Conservation (phyloP, 805 yeast species). For the Brettanomyces sp. region DNA sequence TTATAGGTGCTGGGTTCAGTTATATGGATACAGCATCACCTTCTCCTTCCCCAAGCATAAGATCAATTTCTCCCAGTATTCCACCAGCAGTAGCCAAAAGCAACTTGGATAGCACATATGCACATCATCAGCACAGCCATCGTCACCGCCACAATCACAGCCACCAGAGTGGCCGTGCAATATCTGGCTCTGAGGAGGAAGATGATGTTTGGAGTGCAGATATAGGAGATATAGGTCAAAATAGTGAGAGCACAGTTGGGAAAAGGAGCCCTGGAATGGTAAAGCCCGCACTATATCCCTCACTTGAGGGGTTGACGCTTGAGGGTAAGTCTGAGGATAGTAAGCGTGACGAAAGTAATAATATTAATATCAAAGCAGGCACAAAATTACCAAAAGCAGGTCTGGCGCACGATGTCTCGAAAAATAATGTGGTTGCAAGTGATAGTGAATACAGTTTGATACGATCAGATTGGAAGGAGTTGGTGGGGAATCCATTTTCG, state of each 20-base stretch:
- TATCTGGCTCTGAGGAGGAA: constrained; percentile 1
- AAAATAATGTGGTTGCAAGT: constrained; percentile 2
- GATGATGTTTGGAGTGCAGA: constrained; percentile 73
- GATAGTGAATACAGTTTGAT: constrained; percentile 16
- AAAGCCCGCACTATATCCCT: neutral
- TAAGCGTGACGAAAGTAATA: too few species aligned
- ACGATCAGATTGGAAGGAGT: constrained; percentile 24
- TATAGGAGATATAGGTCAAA: constrained; percentile 37
- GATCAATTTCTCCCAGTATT: neutral
- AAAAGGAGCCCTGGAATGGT: neutral
- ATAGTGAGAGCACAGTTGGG: neutral
- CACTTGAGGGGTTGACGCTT: neutral
- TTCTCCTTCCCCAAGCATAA: too few species aligned
- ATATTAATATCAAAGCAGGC: too few species aligned
- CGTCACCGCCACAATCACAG: neutral
- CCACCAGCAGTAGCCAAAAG: neutral
- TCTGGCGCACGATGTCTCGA: neutral
- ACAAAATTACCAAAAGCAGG: too few species aligned
- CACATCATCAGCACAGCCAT: neutral
- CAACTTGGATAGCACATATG: neutral
- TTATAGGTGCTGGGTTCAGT: constrained; percentile 1
- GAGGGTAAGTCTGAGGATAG: neutral
- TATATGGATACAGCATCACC: neutral
- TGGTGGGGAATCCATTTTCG: constrained; percentile 35
- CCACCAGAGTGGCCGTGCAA: too few species aligned